phyloP scores from a whole-genome alignment of 345 rosid genomes.

The Dimocarpus longan region DNA sequence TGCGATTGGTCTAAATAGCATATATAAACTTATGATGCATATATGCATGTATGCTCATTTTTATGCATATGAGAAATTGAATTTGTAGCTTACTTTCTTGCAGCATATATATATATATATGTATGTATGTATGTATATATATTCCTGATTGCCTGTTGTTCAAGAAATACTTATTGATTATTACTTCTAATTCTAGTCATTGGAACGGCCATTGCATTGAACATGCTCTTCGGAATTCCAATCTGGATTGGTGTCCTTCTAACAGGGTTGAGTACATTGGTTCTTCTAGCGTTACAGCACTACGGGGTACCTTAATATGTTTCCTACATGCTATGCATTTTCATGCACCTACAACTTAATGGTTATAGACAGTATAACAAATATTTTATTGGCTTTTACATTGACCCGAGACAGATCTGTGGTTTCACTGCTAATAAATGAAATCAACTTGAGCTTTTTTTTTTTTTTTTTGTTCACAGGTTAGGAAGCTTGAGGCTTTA shows the following conservation, averaged over 20 bases:
- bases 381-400: conserved; percentile 2
- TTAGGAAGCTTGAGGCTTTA: conserved; percentile 84
- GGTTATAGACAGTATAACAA: neutral
- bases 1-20: neutral
- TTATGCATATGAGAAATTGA: conserved; percentile 6
- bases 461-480: conserved; percentile 42
- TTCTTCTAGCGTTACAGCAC: conserved; percentile 79
- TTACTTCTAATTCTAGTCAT: conserved; percentile 58
- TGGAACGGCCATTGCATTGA: conserved; percentile 94
- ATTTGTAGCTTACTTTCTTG: neutral
- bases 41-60: neutral
- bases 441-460: conserved; percentile 10
- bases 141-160: neutral
- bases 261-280: conserved; percentile 83
- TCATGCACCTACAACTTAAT: neutral
- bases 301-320: conserved; percentile 66
- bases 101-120: no score
- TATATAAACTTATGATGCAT: neutral
- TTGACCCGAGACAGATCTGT: neutral
- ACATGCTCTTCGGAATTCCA: conserved; percentile 88
- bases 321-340: conserved; percentile 9
- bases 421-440: conserved; percentile 1
- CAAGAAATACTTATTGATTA: neutral
- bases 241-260: conserved; percentile 92
- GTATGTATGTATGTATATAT: neutral